Conservation (phyloP, 768 basidiomycete genomes). For the Suillus hirtellus region DNA sequence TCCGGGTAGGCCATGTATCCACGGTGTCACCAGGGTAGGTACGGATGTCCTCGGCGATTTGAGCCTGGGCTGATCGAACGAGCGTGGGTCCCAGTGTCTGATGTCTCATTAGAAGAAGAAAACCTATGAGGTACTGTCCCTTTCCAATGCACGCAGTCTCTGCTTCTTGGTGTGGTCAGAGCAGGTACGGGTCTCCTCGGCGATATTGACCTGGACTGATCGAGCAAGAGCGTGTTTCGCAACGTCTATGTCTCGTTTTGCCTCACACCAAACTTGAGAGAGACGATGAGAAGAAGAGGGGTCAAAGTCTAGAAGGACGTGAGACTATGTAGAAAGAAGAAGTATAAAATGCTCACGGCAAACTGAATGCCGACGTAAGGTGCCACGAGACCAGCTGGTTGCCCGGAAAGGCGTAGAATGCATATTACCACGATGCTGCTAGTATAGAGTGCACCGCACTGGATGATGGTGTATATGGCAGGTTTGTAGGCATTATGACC, state of each 20-base stretch:
- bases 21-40: too few relatives aligned
- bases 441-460: slow-evolving; percentile 21
- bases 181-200: background rate
- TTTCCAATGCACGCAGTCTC: background rate
- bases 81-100: too few relatives aligned
- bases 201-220: background rate
- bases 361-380: slow-evolving; percentile 4
- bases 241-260: too few relatives aligned
- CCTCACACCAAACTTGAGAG: background rate
- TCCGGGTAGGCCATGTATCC: too few relatives aligned
- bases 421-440: slow-evolving; percentile 16
- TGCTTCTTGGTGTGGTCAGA: background rate
- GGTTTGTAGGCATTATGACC: slow-evolving; percentile 11
- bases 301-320: background rate
- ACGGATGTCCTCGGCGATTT: too few relatives aligned
- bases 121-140: background rate
- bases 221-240: background rate
- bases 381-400: background rate
- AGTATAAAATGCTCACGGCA: background rate
- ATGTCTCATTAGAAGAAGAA: background rate
- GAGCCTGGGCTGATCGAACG: too few relatives aligned
- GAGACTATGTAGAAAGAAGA: background rate
- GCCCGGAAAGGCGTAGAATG: slow-evolving; percentile 6
- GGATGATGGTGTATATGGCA: slow-evolving; percentile 19
- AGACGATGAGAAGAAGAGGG: background rate